phyloP scores from a whole-genome alignment of 2,329 filamentous ascomycete species.

The Curvularia hawaiiensis region DNA sequence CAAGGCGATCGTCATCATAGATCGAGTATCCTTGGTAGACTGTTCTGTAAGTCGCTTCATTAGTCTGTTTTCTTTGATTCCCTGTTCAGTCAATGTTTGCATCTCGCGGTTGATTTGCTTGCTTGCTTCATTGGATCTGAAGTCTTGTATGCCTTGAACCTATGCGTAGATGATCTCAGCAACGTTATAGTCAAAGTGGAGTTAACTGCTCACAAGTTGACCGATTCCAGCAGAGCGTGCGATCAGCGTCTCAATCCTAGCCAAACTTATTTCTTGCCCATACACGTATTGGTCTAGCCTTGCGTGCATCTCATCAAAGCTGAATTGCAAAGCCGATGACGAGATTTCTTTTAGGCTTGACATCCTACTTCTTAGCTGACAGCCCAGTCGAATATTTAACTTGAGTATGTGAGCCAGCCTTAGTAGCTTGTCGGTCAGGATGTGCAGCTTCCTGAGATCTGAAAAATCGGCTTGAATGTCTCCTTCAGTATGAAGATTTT shows the following conservation, averaged over 20 bases:
- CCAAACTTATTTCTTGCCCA: slow-evolving; percentile 10
- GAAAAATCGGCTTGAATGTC: slow-evolving; percentile 17
- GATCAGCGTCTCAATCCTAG: slow-evolving; percentile 14
- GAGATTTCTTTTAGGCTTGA: not conserved
- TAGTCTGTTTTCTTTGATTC: slow-evolving; percentile 17
- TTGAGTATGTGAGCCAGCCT: slow-evolving; percentile 12
- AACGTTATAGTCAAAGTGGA: not conserved
- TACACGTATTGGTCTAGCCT: slow-evolving; percentile 10
- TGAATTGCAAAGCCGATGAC: not conserved
- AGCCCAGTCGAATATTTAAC: slow-evolving; percentile 14
- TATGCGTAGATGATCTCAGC: not conserved
- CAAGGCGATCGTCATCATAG: slow-evolving; percentile 19
- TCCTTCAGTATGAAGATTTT: slow-evolving; percentile 5
- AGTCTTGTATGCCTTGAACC: slow-evolving; percentile 18
- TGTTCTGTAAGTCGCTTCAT: slow-evolving; percentile 15
- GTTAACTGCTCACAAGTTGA: slow-evolving; percentile 9
- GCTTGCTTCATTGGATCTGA: slow-evolving; percentile 12
- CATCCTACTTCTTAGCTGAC: slow-evolving; percentile 7
- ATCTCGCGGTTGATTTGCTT: slow-evolving; percentile 17
- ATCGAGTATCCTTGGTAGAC: slow-evolving; percentile 14
- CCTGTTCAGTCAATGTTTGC: slow-evolving; percentile 16
- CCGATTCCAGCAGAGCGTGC: slow-evolving; percentile 10
- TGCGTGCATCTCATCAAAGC: slow-evolving; percentile 1
- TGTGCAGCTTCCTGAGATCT: slow-evolving; percentile 16
- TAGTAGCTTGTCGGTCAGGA: slow-evolving; percentile 16